These are phyloP conservation scores for Talaromyces sp. DNA, from an alignment of 2,329 filamentous ascomycete species.

Conservation along the genomic window DNA sequence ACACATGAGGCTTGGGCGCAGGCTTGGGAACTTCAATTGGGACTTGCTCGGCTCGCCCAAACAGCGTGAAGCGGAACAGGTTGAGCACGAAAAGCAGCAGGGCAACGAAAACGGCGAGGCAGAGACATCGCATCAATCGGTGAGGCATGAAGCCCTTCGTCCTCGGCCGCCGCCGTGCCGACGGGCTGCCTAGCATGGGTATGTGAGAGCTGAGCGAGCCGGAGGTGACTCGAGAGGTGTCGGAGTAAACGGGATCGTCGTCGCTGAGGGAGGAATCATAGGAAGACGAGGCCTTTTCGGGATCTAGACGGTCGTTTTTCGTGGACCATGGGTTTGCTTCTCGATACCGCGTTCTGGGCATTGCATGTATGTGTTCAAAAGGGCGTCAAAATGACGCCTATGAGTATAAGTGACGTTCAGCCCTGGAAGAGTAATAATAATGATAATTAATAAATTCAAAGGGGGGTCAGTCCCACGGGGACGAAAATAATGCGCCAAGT, in stretches of 20 bases:
- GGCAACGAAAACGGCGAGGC: slow-evolving; percentile 62
- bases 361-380: slow-evolving; percentile 6
- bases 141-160: slow-evolving; percentile 47
- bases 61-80: slow-evolving; percentile 66
- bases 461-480: neutral
- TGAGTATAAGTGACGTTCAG: neutral
- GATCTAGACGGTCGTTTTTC: slow-evolving; percentile 7
- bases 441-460: no score
- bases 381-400: slow-evolving; percentile 12
- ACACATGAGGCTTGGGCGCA: slow-evolving; percentile 60
- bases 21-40: slow-evolving; percentile 49
- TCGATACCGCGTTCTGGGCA: slow-evolving; percentile 10
- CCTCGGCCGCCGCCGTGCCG: slow-evolving; percentile 26
- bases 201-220: slow-evolving; percentile 21
- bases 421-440: neutral
- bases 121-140: slow-evolving; percentile 71
- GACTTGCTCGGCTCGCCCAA: slow-evolving; percentile 24
- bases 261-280: slow-evolving; percentile 18
- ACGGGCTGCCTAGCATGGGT: slow-evolving; percentile 30
- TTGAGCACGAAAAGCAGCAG: slow-evolving; percentile 72
- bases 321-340: slow-evolving; percentile 9
- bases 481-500: neutral
- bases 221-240: slow-evolving; percentile 50
- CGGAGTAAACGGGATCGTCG: slow-evolving; percentile 38
- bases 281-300: slow-evolving; percentile 8